phyloP scores from a whole-genome alignment of 306 rosid species.

The Prunus mume region DNA sequence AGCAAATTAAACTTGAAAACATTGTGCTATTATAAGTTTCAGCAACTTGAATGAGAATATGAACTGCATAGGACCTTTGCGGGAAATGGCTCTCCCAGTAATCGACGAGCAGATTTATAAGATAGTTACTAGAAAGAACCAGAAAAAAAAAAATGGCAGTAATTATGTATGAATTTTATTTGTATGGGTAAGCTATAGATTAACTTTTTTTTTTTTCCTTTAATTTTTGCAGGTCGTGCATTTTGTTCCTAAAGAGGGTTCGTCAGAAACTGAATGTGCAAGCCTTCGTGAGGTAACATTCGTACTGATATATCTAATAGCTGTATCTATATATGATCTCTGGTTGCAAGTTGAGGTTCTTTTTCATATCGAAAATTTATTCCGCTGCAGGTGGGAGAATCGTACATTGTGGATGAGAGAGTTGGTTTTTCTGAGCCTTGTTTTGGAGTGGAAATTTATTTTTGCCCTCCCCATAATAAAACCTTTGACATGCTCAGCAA shows the following conservation, averaged over 20 bases:
- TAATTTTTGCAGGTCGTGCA: conserved; percentile 63
- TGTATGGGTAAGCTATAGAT: neutral
- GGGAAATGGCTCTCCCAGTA: neutral
- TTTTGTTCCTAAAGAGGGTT: conserved; percentile 52
- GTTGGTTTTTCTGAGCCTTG: conserved; percentile 93
- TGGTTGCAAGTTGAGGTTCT: neutral
- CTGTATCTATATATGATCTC: neutral
- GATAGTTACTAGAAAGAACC: neutral
- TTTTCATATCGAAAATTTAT: neutral
- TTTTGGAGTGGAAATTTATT: conserved; percentile 79
- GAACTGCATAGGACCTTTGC: neutral
- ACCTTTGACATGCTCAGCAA: conserved; percentile 78
- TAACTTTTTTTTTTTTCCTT: neutral
- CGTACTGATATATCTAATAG: neutral
- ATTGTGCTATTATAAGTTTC: neutral
- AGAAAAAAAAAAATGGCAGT: no score
- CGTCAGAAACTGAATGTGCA: conserved; percentile 41
- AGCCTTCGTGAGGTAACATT: conserved; percentile 65
- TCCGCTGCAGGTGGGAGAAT: conserved; percentile 64
- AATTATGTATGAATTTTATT: neutral
- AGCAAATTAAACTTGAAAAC: neutral
- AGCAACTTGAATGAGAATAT: neutral
- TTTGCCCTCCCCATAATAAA: conserved; percentile 85
- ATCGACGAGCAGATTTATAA: neutral
- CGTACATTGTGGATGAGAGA: conserved; percentile 73